Conservation (phyloP, 2,329 filamentous ascomycete species). For the Penicillium sp. region DNA sequence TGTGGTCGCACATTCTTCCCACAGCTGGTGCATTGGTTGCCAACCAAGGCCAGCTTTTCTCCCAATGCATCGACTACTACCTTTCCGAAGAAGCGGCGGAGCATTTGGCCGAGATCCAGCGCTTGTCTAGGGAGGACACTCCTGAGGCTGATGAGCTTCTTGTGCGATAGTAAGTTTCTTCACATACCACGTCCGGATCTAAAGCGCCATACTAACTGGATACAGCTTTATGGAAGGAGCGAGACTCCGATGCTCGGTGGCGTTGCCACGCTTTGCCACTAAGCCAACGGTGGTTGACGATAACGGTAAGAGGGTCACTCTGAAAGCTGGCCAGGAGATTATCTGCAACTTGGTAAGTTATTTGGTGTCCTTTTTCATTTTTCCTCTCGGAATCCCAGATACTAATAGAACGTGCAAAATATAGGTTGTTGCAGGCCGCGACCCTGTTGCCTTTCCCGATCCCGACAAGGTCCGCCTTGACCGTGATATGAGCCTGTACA, state of each 20-base stretch:
- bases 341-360: constrained; percentile 36
- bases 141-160: constrained; percentile 48
- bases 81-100: constrained; percentile 48
- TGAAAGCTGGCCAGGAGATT: constrained; percentile 36
- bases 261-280: constrained; percentile 34
- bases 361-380: neutral
- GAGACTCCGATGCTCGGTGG: constrained; percentile 38
- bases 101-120: constrained; percentile 49
- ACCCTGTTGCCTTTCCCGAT: constrained; percentile 37
- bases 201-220: constrained; percentile 9
- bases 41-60: constrained; percentile 58
- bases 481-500: constrained; percentile 61
- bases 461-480: constrained; percentile 55
- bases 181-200: no score
- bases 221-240: constrained; percentile 41
- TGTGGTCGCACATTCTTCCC: constrained; percentile 57
- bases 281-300: constrained; percentile 35
- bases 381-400: neutral
- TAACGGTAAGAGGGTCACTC: constrained; percentile 27
- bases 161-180: constrained; percentile 47
- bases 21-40: constrained; percentile 56
- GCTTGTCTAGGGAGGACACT: constrained; percentile 45
- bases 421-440: constrained; percentile 35
- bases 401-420: neutral
- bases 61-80: constrained; percentile 57